A percentile compares a stretch with the other conserved stretches of the same genome.
Conservation (phyloP, 2,329 filamentous ascomycete species). For the Hypomyces rosellus region DNA sequence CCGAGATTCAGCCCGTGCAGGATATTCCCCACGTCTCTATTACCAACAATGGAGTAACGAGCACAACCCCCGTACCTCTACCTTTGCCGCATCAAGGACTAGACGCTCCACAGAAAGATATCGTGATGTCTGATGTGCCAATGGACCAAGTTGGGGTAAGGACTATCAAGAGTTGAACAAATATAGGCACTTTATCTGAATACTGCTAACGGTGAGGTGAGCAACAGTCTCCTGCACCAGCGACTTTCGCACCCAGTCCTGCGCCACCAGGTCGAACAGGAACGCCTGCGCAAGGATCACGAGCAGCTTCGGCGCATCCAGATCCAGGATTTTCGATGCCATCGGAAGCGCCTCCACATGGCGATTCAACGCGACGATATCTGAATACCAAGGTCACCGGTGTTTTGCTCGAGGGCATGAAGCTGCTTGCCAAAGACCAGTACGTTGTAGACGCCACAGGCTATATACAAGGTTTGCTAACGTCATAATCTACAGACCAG, state of each 20-base stretch:
- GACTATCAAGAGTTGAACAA: not conserved
- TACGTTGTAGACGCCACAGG: conserved; percentile 38
- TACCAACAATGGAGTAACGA: conserved; percentile 17
- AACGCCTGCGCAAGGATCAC: conserved; percentile 45
- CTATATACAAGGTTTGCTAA: not conserved
- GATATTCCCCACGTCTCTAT: conserved; percentile 18
- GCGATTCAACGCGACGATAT: conserved; percentile 63
- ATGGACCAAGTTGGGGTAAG: conserved; percentile 36
- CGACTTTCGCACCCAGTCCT: conserved; percentile 33
- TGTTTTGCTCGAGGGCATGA: conserved; percentile 67
- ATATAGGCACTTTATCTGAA: not conserved
- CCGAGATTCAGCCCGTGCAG: conserved; percentile 15
- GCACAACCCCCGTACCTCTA: conserved; percentile 14
- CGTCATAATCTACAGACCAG: conserved; percentile 42
- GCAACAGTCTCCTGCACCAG: conserved; percentile 31
- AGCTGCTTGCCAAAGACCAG: conserved; percentile 64
- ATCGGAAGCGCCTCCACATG: conserved; percentile 54
- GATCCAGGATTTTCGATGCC: conserved; percentile 50
- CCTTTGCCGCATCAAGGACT: conserved; percentile 13
- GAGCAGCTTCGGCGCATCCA: conserved; percentile 52
- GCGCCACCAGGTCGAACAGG: conserved; percentile 38
- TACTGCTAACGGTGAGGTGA: not conserved
- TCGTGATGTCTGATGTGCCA: conserved; percentile 39
- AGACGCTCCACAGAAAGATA: conserved; percentile 29
- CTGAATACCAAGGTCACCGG: conserved; percentile 65